A percentile compares a stretch with the other conserved stretches of the same genome.
These are phyloP conservation scores for Cornus suecica DNA, from an alignment of 148 eudicot genomes.

Conservation along the genomic window DNA sequence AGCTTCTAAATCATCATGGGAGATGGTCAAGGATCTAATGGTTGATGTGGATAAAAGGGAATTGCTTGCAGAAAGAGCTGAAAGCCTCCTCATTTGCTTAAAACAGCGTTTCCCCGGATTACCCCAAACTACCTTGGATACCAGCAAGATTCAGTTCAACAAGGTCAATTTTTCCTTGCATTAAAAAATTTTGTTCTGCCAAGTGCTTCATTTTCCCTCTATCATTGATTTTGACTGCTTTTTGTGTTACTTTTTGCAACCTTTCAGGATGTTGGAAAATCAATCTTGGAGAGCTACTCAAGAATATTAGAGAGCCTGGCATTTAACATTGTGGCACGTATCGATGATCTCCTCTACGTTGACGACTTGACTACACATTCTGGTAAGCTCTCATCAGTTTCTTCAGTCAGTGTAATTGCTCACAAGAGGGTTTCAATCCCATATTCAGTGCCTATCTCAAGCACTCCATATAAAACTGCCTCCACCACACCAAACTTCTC, in stretches of 20 bases:
- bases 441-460: constrained; percentile 45
- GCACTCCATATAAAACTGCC: constrained; percentile 62
- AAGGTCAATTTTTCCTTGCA: constrained; percentile 36
- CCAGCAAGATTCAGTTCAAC: constrained; percentile 78
- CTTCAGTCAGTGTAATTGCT: constrained; percentile 45
- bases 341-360: constrained; percentile 86
- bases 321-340: constrained; percentile 69
- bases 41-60: constrained; percentile 70
- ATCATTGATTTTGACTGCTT: not conserved
- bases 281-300: constrained; percentile 91
- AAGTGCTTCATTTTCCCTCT: not conserved
- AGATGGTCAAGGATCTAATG: constrained; percentile 65
- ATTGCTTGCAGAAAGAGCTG: constrained; percentile 71
- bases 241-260: not conserved
- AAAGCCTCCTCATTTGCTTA: constrained; percentile 64
- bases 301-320: constrained; percentile 93
- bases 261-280: constrained; percentile 87
- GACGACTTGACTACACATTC: constrained; percentile 71
- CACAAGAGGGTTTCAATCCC: constrained; percentile 53
- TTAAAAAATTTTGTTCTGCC: not conserved
- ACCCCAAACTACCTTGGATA: constrained; percentile 72
- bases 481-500: constrained; percentile 46
- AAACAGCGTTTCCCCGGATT: constrained; percentile 78
- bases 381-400: constrained; percentile 33
- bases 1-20: constrained; percentile 74